These are phyloP conservation scores for Cercospora zeina DNA, from an alignment of 2,329 filamentous ascomycete genomes.

Conservation along the genomic window DNA sequence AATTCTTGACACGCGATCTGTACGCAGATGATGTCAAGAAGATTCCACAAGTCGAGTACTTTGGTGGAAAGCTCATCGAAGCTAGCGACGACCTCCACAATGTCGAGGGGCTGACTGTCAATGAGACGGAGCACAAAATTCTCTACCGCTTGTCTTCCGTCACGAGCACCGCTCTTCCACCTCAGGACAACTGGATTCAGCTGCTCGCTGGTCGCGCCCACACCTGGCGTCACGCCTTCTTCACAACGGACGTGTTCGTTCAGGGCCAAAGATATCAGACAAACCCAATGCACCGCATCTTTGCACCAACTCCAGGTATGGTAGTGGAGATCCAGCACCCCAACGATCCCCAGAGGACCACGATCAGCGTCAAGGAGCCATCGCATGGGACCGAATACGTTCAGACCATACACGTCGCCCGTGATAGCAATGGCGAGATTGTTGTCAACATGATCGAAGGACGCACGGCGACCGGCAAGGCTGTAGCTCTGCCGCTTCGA, in stretches of 20 bases:
- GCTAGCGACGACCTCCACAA: conserved; percentile 67
- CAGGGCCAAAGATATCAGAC: conserved; percentile 97
- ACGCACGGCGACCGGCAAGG: conserved; percentile 77
- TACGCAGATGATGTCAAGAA: conserved; percentile 71
- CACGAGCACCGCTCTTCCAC: conserved; percentile 71
- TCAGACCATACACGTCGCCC: conserved; percentile 82
- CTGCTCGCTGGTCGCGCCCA: conserved; percentile 81
- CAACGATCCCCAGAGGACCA: conserved; percentile 77
- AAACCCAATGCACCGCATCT: conserved; percentile 90
- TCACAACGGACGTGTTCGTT: conserved; percentile 88
- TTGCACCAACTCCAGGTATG: conserved; percentile 80
- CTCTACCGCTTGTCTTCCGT: conserved; percentile 80
- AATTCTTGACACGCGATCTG: conserved; percentile 72
- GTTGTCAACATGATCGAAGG: conserved; percentile 89
- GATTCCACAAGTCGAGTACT: conserved; percentile 89
- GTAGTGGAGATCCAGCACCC: conserved; percentile 85
- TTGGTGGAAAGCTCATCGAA: conserved; percentile 82
- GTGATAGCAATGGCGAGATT: conserved; percentile 75
- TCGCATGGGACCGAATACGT: conserved; percentile 81
- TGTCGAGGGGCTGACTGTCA: conserved; percentile 81
- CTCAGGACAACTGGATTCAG: conserved; percentile 79
- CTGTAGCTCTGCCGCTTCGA: conserved; percentile 78
- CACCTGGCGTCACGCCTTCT: conserved; percentile 92
- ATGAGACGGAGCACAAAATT: conserved; percentile 75
- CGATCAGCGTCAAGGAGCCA: conserved; percentile 84